Evolutionary conservation across 2,329 filamentous ascomycete species (phyloP).

Genomic region (Hypoxylon sp.): DNA sequence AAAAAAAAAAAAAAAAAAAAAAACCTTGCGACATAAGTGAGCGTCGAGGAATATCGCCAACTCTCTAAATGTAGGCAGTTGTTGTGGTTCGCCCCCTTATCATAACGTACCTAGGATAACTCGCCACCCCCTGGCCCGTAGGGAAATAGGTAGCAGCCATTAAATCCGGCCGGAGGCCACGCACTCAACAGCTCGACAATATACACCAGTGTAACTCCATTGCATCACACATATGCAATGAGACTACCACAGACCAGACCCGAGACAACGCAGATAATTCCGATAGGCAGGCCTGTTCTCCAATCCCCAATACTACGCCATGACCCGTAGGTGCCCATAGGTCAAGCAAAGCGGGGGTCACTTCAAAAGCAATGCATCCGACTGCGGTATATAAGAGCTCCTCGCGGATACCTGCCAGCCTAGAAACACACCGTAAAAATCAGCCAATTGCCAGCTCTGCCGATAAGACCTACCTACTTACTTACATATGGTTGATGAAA

Average conservation of each 20-base stretch:
- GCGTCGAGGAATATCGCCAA: no score
- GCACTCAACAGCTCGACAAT: neutral
- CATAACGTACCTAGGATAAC: neutral
- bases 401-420: slow-evolving; percentile 1
- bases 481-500: neutral
- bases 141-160: neutral
- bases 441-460: slow-evolving; percentile 9
- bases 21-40: no score
- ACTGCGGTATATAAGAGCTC: neutral
- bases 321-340: neutral
- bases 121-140: neutral
- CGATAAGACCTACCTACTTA: neutral
- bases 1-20: no score
- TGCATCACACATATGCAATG: neutral
- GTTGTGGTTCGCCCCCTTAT: neutral
- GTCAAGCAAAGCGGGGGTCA: neutral
- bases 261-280: neutral
- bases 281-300: neutral
- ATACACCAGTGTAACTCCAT: neutral
- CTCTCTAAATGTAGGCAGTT: no score
- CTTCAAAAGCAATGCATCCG: neutral
- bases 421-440: neutral
- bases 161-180: neutral
- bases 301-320: neutral
- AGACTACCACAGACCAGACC: neutral